Base-by-base conservation (phyloP, 2,329 filamentous ascomycete genomes). In the Pestalotiopsis sp. region DNA sequence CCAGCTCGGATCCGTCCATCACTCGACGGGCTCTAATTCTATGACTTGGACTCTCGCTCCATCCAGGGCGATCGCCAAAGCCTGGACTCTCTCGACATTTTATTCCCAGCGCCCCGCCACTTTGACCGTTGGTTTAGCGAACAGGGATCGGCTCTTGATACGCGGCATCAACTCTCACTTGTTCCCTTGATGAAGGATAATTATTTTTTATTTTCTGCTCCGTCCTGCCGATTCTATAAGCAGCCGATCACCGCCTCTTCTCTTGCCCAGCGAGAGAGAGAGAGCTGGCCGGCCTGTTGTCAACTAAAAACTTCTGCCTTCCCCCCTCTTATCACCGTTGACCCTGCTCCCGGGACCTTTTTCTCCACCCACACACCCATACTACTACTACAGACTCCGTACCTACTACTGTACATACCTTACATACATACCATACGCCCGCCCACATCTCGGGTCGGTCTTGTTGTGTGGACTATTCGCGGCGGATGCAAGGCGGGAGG, bases 61-160 rank as follows among this genome's bases (percentile, higher is more conserved):
- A n/a, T 52, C 45, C 45, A 52, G 45, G 45, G 45, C 20, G 45
- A 52, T 52, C 45, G 45, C 45, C 45, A 52, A n/a, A 52, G 45
- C 45, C 45, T 52, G 45, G 45, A 52, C 45, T 52, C 45, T 62
- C 59, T 62, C 14, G 36, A 36, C 36, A 62, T 36, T 62, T 62
- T 62, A 39, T 62, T 62, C 27, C 27, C 59, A 62, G 59, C 27
- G 38, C 25, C 59, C 59, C 59, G 59, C 59, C 59, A 62, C 59
- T 62, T 62, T 20, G 59, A 36, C 59, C 36, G 23, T 59, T 59
- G 57, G 57, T 36, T n/a, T 27, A 27, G 59, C 27, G 25, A 62
- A 36, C 25, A 36, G n/a, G 27, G 27, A 14, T 36, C 31, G 23
- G 57, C 13, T 12, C 17, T 59, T 39, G 27, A 41, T 62, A 62